Conservation (phyloP, 2,329 filamentous ascomycete genomes). For the Apiospora hydei region DNA sequence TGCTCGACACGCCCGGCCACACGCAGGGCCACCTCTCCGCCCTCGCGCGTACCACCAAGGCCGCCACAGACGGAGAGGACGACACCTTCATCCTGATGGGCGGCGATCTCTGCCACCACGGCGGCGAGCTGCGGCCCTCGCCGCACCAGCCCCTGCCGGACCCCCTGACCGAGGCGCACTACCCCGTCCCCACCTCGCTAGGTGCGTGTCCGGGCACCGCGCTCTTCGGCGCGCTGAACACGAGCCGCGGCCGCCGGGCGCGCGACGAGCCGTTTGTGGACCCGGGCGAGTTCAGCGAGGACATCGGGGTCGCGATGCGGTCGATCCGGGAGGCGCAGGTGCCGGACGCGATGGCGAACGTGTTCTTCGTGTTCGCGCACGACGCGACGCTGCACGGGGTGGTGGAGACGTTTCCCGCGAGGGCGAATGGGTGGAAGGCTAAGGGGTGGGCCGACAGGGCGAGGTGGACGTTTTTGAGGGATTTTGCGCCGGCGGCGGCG, state of each 20-base stretch:
- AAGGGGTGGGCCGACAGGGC: constrained; percentile 26
- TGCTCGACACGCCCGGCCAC: constrained; percentile 61
- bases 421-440: constrained; percentile 35
- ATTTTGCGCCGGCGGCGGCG: constrained; percentile 12
- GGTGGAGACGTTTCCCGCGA: constrained; percentile 35
- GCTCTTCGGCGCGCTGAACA: neutral
- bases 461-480: constrained; percentile 19
- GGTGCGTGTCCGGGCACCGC: neutral
- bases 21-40: constrained; percentile 57
- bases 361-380: constrained; percentile 38
- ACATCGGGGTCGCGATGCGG: neutral
- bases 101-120: constrained; percentile 55
- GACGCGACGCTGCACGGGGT: constrained; percentile 32
- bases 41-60: constrained; percentile 51
- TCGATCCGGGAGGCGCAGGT: constrained; percentile 16
- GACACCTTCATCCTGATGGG: constrained; percentile 57
- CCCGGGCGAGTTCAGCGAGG: neutral
- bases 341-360: constrained; percentile 35
- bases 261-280: constrained; percentile 14
- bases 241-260: neutral
- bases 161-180: neutral
- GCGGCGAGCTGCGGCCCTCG: constrained; percentile 53
- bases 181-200: neutral
- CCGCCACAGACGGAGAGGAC: neutral
- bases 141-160: constrained; percentile 47